Conservation (phyloP, 2,329 filamentous ascomycete genomes). For the Aspergillus sp. region DNA sequence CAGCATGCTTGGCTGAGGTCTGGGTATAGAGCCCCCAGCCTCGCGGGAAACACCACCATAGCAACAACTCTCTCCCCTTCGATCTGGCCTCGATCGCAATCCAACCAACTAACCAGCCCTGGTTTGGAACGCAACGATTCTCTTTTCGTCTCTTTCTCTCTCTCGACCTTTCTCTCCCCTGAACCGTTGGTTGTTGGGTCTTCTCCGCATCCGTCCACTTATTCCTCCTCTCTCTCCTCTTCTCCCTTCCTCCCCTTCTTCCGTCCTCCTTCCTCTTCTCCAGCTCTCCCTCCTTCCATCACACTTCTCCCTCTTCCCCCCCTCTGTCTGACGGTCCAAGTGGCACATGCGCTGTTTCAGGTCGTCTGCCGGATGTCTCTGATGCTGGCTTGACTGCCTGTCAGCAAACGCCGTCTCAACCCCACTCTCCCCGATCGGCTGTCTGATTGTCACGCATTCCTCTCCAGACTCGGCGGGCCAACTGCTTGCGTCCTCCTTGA, state of each 20-base stretch:
- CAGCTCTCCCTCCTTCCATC: conserved; percentile 2
- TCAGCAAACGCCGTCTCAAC: conserved; percentile 16
- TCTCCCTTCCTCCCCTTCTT: conserved; percentile 4
- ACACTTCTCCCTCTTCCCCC: conserved; percentile 1
- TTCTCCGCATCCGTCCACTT: too few relatives aligned
- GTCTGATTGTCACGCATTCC: conserved; percentile 5
- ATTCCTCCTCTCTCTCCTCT: conserved; percentile 4
- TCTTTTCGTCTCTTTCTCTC: conserved; percentile 5
- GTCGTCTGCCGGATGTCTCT: conserved; percentile 7
- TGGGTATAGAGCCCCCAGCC: too few relatives aligned
- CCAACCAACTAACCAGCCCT: too few relatives aligned
- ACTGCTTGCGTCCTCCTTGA: conserved; percentile 2
- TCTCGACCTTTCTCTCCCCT: conserved; percentile 2
- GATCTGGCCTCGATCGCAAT: too few relatives aligned
- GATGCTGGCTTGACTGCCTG: conserved; percentile 9
- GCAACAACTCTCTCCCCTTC: too few relatives aligned
- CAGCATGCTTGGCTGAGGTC: too few relatives aligned
- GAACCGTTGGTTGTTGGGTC: too few relatives aligned
- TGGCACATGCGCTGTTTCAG: conserved; percentile 1
- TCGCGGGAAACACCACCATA: too few relatives aligned
- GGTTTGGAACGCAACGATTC: too few relatives aligned
- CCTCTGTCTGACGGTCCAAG: conserved; percentile 1
- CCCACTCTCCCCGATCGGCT: conserved; percentile 14
- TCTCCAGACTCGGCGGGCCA: conserved; percentile 1
- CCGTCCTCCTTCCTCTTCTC: conserved; percentile 1